These are phyloP conservation scores for Colletotrichum simmondsii DNA, from an alignment of 2,329 filamentous ascomycete genomes.

Conservation along the genomic window DNA sequence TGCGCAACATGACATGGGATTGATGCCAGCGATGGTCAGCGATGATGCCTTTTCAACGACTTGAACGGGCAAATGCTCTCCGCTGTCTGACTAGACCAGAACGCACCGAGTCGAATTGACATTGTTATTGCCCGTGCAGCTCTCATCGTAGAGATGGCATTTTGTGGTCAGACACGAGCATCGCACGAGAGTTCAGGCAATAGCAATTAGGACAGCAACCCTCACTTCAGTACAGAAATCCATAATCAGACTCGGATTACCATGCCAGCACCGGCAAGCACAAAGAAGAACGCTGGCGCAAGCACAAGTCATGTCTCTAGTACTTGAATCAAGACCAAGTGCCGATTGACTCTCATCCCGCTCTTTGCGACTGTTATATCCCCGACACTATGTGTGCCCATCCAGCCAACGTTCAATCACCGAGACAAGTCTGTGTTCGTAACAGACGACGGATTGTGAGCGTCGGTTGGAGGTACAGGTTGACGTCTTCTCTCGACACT, in stretches of 20 bases:
- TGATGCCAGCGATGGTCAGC: constrained; percentile 4
- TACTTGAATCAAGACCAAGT: background rate
- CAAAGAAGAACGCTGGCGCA: background rate
- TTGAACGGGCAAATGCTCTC: background rate
- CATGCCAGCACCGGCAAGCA: background rate
- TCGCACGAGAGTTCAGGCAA: background rate
- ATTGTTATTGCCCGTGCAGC: background rate
- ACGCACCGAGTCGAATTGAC: background rate
- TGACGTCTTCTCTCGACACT: constrained; percentile 20
- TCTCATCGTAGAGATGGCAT: background rate
- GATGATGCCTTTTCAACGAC: background rate
- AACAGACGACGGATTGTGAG: background rate
- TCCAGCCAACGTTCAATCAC: constrained; percentile 3
- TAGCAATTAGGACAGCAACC: background rate
- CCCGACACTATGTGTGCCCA: background rate
- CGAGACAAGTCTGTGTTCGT: constrained; percentile 12
- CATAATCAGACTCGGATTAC: background rate
- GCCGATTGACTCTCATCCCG: background rate
- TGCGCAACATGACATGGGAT: constrained; percentile 17
- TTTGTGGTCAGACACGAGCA: background rate
- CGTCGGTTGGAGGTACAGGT: background rate
- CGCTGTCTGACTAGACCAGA: background rate
- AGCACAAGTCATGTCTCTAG: background rate
- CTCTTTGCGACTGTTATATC: background rate
- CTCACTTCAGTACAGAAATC: background rate